phyloP scores from a whole-genome alignment of 306 rosid species.

The Malus asiatica region DNA sequence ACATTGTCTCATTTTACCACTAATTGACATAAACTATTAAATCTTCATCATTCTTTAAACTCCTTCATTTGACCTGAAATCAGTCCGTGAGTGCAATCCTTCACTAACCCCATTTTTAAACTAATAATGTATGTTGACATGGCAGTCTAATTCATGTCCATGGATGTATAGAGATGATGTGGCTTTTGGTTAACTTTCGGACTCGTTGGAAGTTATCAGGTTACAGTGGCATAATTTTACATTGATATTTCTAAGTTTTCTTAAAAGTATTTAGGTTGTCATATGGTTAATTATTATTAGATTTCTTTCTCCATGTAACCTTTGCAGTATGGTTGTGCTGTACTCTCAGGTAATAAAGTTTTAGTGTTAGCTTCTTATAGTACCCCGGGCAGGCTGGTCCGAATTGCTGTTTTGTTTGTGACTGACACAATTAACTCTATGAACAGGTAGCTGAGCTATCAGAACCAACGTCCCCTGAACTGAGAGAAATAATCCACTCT shows the following conservation, averaged over 20 bases:
- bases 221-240: neutral
- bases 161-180: conserved; percentile 35
- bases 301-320: neutral
- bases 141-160: conserved; percentile 20
- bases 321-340: neutral
- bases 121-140: neutral
- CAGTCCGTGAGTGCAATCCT: neutral
- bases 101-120: neutral
- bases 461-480: conserved; percentile 72
- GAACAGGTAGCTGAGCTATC: conserved; percentile 86
- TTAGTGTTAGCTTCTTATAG: neutral
- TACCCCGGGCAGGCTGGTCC: neutral
- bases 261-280: conserved; percentile 1
- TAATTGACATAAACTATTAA: neutral
- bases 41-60: neutral
- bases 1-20: neutral
- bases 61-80: neutral
- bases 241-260: neutral
- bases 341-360: neutral
- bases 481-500: conserved; percentile 73
- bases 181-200: conserved; percentile 30
- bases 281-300: neutral
- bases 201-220: conserved; percentile 26
- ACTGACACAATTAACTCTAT: neutral
- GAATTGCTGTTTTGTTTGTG: conserved; percentile 1